A percentile compares a stretch with the other conserved stretches of the same genome.
Conservation (phyloP, 2,329 filamentous ascomycete genomes). For the Ascochyta fabae region DNA sequence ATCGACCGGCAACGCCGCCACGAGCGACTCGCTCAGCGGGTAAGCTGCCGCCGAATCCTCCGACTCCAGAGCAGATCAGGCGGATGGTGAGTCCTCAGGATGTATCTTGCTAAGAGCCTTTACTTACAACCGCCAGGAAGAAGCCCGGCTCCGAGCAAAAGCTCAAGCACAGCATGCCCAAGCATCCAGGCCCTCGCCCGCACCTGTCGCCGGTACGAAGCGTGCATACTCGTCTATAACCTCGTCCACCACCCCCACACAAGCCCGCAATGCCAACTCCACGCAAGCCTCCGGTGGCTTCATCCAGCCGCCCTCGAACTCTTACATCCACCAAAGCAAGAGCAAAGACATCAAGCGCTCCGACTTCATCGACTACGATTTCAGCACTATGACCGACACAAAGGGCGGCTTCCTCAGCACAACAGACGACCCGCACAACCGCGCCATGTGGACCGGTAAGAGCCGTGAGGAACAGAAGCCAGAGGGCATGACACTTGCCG, state of each 20-base stretch:
- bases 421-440: conserved; percentile 90
- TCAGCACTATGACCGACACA: conserved; percentile 96
- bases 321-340: conserved; percentile 65
- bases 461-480: conserved; percentile 70
- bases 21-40: conserved; percentile 48
- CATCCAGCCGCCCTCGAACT: conserved; percentile 49
- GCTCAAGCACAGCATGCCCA: conserved; percentile 66
- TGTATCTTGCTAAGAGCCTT: background rate
- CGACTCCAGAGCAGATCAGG: conserved; percentile 67
- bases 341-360: conserved; percentile 84
- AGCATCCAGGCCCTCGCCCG: conserved; percentile 31
- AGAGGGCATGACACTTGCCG: conserved; percentile 83
- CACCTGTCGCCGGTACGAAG: conserved; percentile 66
- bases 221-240: conserved; percentile 72
- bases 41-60: conserved; percentile 53
- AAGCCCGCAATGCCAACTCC: conserved; percentile 71
- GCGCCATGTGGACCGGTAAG: conserved; percentile 62
- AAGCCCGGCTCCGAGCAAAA: conserved; percentile 86
- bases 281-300: conserved; percentile 53
- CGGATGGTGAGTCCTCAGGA: conserved; percentile 56
- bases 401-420: conserved; percentile 93
- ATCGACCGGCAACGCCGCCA: conserved; percentile 58
- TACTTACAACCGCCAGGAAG: conserved; percentile 65
- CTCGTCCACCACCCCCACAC: conserved; percentile 57
- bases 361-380: conserved; percentile 91